Conservation (phyloP, 345 rosid species). For the Dipteronia sinensis region DNA sequence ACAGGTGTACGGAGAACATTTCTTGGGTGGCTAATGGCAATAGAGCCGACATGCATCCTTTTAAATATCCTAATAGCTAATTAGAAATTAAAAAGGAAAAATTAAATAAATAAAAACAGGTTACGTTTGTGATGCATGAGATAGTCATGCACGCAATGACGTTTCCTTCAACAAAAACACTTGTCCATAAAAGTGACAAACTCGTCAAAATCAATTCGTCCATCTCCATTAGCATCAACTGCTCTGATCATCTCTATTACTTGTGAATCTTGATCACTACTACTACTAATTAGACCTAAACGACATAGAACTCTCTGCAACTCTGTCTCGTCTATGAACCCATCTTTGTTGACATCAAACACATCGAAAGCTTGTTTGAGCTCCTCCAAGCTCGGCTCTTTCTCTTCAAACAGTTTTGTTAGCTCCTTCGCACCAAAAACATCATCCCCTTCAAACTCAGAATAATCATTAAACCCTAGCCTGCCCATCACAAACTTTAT, state of each 20-base stretch:
- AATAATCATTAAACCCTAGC: constrained; percentile 7
- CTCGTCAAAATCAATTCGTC: constrained; percentile 24
- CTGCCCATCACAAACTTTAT: constrained; percentile 26
- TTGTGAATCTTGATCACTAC: neutral
- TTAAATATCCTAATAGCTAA: too few species aligned
- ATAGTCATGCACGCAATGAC: neutral
- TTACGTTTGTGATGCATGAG: too few species aligned
- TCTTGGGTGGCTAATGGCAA: too few species aligned
- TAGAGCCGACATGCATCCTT: too few species aligned
- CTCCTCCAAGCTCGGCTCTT: constrained; percentile 35
- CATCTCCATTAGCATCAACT: constrained; percentile 30
- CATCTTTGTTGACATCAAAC: constrained; percentile 41
- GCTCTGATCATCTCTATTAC: constrained; percentile 21
- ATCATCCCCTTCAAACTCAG: constrained; percentile 10
- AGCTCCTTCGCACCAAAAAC: constrained; percentile 1
- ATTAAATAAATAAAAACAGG: too few species aligned
- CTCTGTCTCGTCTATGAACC: constrained; percentile 32
- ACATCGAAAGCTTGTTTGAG: constrained; percentile 35
- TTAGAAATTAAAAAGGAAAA: neutral
- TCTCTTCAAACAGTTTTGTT: constrained; percentile 26
- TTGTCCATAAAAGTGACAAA: constrained; percentile 26
- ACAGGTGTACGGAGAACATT: too few species aligned
- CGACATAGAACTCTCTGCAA: constrained; percentile 29
- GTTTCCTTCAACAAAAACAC: constrained; percentile 1
- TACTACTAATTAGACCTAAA: constrained; percentile 12